phyloP scores from a whole-genome alignment of 768 basidiomycete genomes.

The Hypholoma sublateritium region DNA sequence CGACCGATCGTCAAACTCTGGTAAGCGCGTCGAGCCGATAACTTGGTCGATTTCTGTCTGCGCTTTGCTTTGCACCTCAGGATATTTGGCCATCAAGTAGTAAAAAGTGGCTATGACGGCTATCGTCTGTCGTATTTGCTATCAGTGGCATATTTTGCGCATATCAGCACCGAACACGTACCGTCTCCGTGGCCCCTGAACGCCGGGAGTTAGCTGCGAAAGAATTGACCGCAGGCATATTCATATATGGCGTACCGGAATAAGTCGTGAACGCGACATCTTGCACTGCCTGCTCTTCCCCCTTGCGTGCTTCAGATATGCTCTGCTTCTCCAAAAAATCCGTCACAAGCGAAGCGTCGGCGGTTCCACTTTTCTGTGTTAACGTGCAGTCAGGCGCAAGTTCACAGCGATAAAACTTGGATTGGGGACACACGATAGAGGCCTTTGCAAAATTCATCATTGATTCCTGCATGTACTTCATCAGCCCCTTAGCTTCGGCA shows the following conservation, averaged over 20 bases:
- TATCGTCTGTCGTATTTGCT: not conserved
- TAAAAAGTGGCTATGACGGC: not conserved
- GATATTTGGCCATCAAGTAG: not conserved
- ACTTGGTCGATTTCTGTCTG: not conserved
- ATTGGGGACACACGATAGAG: constrained; percentile 1
- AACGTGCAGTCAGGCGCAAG: not conserved
- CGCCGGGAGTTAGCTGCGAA: too few species aligned
- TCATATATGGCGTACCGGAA: not conserved
- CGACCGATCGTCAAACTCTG: not conserved
- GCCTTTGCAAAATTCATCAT: constrained; percentile 6
- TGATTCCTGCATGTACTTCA: not conserved
- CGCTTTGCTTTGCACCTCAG: not conserved
- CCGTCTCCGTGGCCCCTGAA: not conserved
- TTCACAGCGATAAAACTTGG: not conserved
- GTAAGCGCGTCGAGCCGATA: not conserved
- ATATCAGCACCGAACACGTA: not conserved
- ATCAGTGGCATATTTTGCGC: not conserved
- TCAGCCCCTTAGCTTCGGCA: not conserved
- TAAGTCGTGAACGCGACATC: not conserved
- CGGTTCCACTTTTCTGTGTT: not conserved
- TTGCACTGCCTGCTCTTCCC: not conserved
- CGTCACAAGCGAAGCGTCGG: not conserved
- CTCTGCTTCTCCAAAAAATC: not conserved
- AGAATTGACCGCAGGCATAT: too few species aligned
- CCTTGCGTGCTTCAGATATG: not conserved